A percentile compares a stretch with the other conserved stretches of the same genome.
These are phyloP conservation scores for Agaricales sp. DNA, from an alignment of 1,284 basidiomycete genomes.

Conservation along the genomic window DNA sequence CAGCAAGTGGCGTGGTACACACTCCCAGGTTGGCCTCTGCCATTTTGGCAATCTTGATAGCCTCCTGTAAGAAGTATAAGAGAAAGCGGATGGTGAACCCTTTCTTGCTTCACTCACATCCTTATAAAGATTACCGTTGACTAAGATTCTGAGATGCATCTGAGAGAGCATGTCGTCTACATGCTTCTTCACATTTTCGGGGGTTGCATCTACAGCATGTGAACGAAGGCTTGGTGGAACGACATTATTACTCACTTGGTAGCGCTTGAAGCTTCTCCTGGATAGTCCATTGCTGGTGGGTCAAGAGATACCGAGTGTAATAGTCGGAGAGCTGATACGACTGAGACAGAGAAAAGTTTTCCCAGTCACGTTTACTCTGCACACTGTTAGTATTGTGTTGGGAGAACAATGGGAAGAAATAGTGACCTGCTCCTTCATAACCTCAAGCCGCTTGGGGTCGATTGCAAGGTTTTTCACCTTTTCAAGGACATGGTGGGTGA, in stretches of 20 bases:
- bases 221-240: conserved; percentile 8
- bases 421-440: conserved; percentile 65
- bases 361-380: conserved; percentile 64
- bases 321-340: conserved; percentile 79
- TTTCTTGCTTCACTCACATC: conserved; percentile 40
- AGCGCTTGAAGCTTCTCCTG: conserved; percentile 78
- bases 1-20: conserved; percentile 39
- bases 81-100: conserved; percentile 2
- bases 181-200: conserved; percentile 67
- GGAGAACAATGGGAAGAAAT: conserved; percentile 7
- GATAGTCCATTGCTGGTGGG: conserved; percentile 70
- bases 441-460: conserved; percentile 62
- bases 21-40: conserved; percentile 61
- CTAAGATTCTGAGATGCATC: conserved; percentile 69
- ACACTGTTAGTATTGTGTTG: not conserved
- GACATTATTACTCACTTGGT: conserved; percentile 41
- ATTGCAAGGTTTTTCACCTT: conserved; percentile 64
- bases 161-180: conserved; percentile 54
- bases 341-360: conserved; percentile 84
- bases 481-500: conserved; percentile 71
- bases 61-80: conserved; percentile 43
- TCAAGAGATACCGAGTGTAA: conserved; percentile 63
- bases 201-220: conserved; percentile 44
- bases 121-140: conserved; percentile 79
- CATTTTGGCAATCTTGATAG: conserved; percentile 63